Conservation (phyloP, 257 asterid genomes). For the Linaria vulgaris region DNA sequence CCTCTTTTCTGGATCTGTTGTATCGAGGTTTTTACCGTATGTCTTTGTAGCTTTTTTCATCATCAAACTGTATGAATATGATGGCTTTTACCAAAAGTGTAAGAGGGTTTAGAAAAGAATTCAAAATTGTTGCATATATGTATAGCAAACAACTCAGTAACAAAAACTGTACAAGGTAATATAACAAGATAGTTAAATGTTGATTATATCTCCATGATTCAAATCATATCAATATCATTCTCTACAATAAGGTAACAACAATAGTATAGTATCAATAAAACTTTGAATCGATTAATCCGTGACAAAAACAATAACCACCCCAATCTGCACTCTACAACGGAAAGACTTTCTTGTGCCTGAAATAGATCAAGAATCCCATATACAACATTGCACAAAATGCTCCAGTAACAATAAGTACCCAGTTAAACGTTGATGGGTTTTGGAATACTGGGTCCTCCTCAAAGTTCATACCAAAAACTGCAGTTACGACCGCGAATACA, state of each 20-base stretch:
- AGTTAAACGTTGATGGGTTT: conserved; percentile 59
- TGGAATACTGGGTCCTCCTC: conserved; percentile 58
- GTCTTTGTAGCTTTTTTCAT: too few relatives aligned
- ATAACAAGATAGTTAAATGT: too few relatives aligned
- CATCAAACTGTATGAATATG: too few relatives aligned
- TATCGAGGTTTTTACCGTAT: too few relatives aligned
- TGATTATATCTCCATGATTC: too few relatives aligned
- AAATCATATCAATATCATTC: too few relatives aligned
- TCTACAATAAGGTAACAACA: conserved; percentile 1
- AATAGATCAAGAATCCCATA: conserved; percentile 58
- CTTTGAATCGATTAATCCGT: conserved; percentile 21
- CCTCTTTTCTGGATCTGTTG: too few relatives aligned
- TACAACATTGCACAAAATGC: conserved; percentile 57
- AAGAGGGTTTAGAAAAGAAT: too few relatives aligned
- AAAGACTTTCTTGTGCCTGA: conserved; percentile 76
- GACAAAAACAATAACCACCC: conserved; percentile 3
- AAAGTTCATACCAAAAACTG: conserved; percentile 89
- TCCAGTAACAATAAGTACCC: conserved; percentile 72
- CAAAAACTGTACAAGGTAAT: too few relatives aligned
- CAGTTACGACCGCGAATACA: conserved; percentile 87
- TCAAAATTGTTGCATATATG: too few relatives aligned
- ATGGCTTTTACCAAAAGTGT: too few relatives aligned
- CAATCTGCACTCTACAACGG: conserved; percentile 44
- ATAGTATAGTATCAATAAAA: not conserved
- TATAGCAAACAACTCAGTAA: too few relatives aligned